Conservation (phyloP, 73 alveolate genomes). For the Symbiodinium natans region DNA sequence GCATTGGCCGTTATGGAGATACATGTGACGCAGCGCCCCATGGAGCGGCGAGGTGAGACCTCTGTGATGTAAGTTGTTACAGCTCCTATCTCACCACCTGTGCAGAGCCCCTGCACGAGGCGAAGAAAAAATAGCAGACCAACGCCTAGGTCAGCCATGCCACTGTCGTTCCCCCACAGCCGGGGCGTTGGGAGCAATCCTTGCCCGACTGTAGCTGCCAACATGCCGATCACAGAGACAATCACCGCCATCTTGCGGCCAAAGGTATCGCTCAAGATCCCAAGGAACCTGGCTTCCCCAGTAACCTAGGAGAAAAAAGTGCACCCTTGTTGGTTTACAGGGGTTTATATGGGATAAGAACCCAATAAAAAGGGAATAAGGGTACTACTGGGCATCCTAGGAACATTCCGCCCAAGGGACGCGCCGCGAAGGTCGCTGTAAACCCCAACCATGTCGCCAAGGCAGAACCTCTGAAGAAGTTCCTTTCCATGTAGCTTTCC, state of each 20-base stretch:
- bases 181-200: constrained; percentile 73
- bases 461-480: constrained; percentile 64
- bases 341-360: no score
- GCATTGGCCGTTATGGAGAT: constrained; percentile 38
- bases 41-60: constrained; percentile 12
- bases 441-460: constrained; percentile 71
- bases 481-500: constrained; percentile 65
- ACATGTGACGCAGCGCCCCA: constrained; percentile 36
- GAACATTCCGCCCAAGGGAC: constrained; percentile 80
- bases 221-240: constrained; percentile 55
- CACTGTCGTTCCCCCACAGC: not conserved
- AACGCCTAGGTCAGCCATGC: not conserved
- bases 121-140: not conserved
- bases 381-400: no score
- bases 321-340: no score
- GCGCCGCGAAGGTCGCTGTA: constrained; percentile 73
- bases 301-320: no score
- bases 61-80: constrained; percentile 37
- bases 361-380: no score
- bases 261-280: constrained; percentile 18
- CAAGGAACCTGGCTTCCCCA: no score
- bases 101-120: constrained; percentile 65
- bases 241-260: constrained; percentile 75
- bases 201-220: constrained; percentile 52
- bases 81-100: constrained; percentile 70